Percentiles rank a stretch among this genome's conserved stretches.
Evolutionary conservation across 228 moss, liverwort and hornwort species (phyloP).

Genomic region (Sphagnum magellanicum): DNA sequence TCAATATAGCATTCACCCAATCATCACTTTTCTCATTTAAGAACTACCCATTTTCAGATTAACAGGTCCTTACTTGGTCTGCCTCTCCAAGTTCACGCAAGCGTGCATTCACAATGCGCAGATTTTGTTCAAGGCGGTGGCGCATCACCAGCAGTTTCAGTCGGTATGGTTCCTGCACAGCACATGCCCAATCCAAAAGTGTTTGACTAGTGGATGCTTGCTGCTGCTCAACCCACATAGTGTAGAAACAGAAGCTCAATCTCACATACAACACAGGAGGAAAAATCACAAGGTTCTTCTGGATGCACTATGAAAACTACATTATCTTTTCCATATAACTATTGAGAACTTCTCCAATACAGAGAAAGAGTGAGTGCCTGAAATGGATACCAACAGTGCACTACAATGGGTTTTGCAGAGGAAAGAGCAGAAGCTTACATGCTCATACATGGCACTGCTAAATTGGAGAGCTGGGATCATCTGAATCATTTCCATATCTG

Average conservation of each 20-base stretch:
- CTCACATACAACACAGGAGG: too few species aligned
- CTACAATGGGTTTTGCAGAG: neutral
- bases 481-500: conserved; percentile 69
- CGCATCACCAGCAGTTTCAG: conserved; percentile 85
- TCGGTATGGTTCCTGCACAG: conserved; percentile 65
- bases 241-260: too few species aligned
- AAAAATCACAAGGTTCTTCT: too few species aligned
- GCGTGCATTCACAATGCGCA: conserved; percentile 72
- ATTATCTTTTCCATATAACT: too few species aligned
- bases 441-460: conserved; percentile 65
- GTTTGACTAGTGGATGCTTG: too few species aligned
- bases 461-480: conserved; percentile 64
- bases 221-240: too few species aligned
- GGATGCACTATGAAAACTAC: too few species aligned
- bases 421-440: conserved; percentile 23
- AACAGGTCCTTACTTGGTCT: too few species aligned
- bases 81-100: conserved; percentile 70
- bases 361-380: neutral
- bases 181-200: too few species aligned
- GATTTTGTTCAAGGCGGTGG: conserved; percentile 89
- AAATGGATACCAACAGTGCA: neutral
- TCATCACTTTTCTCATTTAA: neutral
- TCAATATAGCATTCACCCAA: neutral
- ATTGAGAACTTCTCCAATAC: too few species aligned
- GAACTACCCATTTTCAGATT: neutral